phyloP scores from a whole-genome alignment of 305 asterid species.

The Stenogyne calaminthoides region DNA sequence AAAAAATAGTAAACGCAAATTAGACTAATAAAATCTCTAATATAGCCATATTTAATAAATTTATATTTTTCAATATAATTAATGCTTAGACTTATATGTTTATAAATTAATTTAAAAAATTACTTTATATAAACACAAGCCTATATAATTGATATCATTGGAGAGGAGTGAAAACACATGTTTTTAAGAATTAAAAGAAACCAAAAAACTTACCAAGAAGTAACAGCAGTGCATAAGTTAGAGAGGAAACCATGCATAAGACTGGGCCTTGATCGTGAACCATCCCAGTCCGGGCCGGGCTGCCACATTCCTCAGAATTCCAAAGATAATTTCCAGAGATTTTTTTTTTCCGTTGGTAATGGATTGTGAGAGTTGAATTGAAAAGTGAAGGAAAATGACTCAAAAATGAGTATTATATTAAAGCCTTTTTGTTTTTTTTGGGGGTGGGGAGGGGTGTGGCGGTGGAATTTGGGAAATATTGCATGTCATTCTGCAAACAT shows the following conservation, averaged over 20 bases:
- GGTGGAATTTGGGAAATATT: conserved; percentile 31
- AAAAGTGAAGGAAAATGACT: neutral
- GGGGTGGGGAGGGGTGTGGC: conserved; percentile 1
- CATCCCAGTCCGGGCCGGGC: conserved; percentile 29
- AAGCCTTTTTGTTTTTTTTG: neutral
- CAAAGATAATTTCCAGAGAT: neutral
- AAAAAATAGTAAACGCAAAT: too few species aligned
- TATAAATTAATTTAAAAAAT: too few species aligned
- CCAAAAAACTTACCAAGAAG: conserved; percentile 42
- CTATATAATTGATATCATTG: too few species aligned
- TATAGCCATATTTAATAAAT: too few species aligned
- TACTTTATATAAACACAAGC: too few species aligned
- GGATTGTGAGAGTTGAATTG: neutral
- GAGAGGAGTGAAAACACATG: too few species aligned
- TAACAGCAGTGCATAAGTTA: conserved; percentile 46
- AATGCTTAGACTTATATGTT: too few species aligned
- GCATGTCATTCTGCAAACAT: conserved; percentile 25
- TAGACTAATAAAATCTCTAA: too few species aligned
- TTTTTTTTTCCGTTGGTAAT: neutral
- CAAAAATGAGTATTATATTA: neutral
- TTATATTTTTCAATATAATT: too few species aligned
- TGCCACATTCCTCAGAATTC: conserved; percentile 22
- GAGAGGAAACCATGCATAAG: conserved; percentile 33
- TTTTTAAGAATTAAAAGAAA: too few species aligned
- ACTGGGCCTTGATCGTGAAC: conserved; percentile 29